Conservation (phyloP, 129 eudicot species). For the Flaveria sonorensis region DNA sequence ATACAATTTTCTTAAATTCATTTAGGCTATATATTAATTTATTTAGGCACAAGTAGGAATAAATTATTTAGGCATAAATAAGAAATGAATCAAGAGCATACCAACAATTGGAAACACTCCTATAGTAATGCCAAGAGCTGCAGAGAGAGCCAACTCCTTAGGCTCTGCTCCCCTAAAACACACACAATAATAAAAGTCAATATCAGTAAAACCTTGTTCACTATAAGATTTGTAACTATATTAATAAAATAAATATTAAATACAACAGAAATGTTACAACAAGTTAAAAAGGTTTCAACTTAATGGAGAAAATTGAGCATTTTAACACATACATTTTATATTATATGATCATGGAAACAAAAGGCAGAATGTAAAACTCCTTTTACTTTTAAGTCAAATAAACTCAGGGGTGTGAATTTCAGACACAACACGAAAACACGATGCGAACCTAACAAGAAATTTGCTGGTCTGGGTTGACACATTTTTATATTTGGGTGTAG, state of each 20-base stretch:
- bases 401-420: background rate
- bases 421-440: background rate
- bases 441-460: background rate
- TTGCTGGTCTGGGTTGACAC: background rate
- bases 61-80: background rate
- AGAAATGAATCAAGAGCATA: conserved; percentile 37
- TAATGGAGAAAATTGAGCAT: background rate
- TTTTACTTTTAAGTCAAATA: background rate
- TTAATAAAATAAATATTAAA: background rate
- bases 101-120: conserved; percentile 94
- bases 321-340: no score
- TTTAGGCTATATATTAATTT: background rate
- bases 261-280: background rate
- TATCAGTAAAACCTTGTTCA: conserved; percentile 22
- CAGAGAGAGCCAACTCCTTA: conserved; percentile 85
- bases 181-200: background rate
- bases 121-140: conserved; percentile 80
- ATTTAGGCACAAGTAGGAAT: conserved; percentile 3
- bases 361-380: background rate
- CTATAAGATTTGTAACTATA: background rate
- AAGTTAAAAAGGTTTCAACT: background rate
- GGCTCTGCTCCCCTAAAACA: conserved; percentile 89
- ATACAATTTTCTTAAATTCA: background rate
- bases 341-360: background rate
- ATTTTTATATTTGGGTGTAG: background rate